Conservation (phyloP, 169 alveolate species). For the Plasmodium falciparum region DNA sequence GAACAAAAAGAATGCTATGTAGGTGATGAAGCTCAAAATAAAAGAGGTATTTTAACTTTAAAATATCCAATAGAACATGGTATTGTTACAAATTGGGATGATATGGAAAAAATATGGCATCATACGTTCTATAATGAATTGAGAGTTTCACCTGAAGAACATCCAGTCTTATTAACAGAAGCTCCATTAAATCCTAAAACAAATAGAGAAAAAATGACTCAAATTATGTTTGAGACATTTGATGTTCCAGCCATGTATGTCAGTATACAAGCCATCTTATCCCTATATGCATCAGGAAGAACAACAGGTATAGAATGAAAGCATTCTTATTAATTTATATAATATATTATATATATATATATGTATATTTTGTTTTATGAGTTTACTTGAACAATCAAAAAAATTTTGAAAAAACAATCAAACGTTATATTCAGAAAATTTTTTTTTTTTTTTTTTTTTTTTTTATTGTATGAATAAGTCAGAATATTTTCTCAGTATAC, state of each 20-base stretch:
- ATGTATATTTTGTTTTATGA: not conserved
- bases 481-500: no score
- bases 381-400: not conserved
- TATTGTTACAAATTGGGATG: conserved; percentile 99
- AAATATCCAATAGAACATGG: conserved; percentile 99
- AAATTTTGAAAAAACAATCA: not conserved
- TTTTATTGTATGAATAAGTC: no score
- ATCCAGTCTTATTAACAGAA: conserved; percentile 97
- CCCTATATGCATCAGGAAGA: conserved; percentile 99
- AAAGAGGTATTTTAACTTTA: conserved; percentile 97
- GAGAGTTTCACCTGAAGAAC: conserved; percentile 97
- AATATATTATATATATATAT: not conserved
- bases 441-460: conserved; percentile 11
- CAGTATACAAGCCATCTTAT: conserved; percentile 97
- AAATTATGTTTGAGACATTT: conserved; percentile 98
- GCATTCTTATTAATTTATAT: conserved; percentile 76
- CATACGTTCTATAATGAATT: conserved; percentile 98
- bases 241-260: conserved; percentile 98
- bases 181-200: conserved; percentile 98
- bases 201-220: conserved; percentile 98
- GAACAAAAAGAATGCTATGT: conserved; percentile 97
- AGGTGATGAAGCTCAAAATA: conserved; percentile 99
- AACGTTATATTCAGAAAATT: not conserved
- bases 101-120: conserved; percentile 99
- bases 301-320: conserved; percentile 93